phyloP scores from a whole-genome alignment of 2,329 filamentous ascomycete species.

The Talaromyces verruculosus region DNA sequence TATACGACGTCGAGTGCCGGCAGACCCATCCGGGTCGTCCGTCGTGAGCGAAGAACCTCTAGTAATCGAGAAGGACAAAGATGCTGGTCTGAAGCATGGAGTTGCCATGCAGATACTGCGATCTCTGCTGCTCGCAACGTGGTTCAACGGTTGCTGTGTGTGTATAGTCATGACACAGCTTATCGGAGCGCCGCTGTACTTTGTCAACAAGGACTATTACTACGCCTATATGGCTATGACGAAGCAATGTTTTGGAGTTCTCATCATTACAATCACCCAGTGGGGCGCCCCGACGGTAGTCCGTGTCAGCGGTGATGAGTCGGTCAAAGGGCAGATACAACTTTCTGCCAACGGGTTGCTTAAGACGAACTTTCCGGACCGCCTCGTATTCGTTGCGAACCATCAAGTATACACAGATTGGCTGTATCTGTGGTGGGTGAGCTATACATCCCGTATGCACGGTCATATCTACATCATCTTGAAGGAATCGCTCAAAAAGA shows the following conservation, averaged over 20 bases:
- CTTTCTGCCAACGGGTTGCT: constrained; percentile 58
- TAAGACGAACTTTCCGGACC: constrained; percentile 60
- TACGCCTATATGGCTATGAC: constrained; percentile 66
- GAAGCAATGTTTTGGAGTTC: constrained; percentile 64
- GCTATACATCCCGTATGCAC: constrained; percentile 65
- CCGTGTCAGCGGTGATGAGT: constrained; percentile 62
- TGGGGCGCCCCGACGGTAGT: constrained; percentile 65
- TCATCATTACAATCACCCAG: constrained; percentile 61
- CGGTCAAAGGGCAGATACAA: constrained; percentile 59
- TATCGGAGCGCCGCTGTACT: constrained; percentile 60
- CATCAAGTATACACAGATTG: constrained; percentile 70
- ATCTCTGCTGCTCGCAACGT: constrained; percentile 45
- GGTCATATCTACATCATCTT: constrained; percentile 66
- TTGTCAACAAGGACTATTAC: constrained; percentile 61
- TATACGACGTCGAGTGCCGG: constrained; percentile 34
- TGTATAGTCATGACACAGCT: constrained; percentile 57
- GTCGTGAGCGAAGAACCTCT: constrained; percentile 25
- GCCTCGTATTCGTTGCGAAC: constrained; percentile 63
- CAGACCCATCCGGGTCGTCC: constrained; percentile 22
- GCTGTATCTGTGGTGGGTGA: constrained; percentile 68
- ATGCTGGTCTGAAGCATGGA: constrained; percentile 47
- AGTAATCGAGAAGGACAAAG: constrained; percentile 25
- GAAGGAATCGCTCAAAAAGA: constrained; percentile 64
- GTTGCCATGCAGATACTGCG: constrained; percentile 47
- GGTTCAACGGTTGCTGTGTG: constrained; percentile 46